phyloP scores from a whole-genome alignment of 495 filamentous ascomycete species.

The Penicillium cinerascens region DNA sequence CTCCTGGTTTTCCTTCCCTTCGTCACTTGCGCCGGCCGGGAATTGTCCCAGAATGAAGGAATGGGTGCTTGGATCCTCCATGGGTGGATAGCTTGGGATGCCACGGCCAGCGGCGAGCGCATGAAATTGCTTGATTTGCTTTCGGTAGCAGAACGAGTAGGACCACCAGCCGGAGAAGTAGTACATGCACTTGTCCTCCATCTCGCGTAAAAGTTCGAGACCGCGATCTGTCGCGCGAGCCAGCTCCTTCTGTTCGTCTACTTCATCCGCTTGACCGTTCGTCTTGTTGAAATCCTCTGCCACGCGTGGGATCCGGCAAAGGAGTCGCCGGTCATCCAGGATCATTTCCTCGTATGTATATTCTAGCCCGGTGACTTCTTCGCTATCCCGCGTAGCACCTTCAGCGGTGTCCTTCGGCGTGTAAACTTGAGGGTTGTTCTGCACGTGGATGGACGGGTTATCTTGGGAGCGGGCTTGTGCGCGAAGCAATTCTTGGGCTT shows the following conservation, averaged over 20 bases:
- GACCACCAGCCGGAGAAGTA: conserved; percentile 95
- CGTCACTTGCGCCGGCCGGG: conserved; percentile 19
- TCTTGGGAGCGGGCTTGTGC: conserved; percentile 19
- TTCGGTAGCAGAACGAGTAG: conserved; percentile 91
- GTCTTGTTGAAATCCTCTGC: conserved; percentile 45
- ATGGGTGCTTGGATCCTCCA: conserved; percentile 69
- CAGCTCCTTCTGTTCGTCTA: conserved; percentile 81
- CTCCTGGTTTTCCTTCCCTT: conserved; percentile 28
- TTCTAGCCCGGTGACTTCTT: not conserved
- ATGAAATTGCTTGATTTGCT: conserved; percentile 88
- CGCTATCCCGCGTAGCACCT: not conserved
- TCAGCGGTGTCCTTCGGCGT: conserved; percentile 13
- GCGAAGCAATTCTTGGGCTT: conserved; percentile 60
- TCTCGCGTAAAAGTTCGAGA: conserved; percentile 82
- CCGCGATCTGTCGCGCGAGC: conserved; percentile 78
- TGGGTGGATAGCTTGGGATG: conserved; percentile 65
- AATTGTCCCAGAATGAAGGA: conserved; percentile 77
- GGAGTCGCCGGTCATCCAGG: conserved; percentile 64
- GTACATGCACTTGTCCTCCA: conserved; percentile 87
- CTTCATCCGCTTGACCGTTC: conserved; percentile 52
- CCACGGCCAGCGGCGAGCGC: conserved; percentile 64
- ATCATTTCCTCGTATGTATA: conserved; percentile 55
- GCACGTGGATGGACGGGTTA: conserved; percentile 7
- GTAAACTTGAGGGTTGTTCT: conserved; percentile 28
- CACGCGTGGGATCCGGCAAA: conserved; percentile 82